These are phyloP conservation scores for Penicillium mononematosum DNA, from an alignment of 495 filamentous ascomycete genomes.

Conservation along the genomic window DNA sequence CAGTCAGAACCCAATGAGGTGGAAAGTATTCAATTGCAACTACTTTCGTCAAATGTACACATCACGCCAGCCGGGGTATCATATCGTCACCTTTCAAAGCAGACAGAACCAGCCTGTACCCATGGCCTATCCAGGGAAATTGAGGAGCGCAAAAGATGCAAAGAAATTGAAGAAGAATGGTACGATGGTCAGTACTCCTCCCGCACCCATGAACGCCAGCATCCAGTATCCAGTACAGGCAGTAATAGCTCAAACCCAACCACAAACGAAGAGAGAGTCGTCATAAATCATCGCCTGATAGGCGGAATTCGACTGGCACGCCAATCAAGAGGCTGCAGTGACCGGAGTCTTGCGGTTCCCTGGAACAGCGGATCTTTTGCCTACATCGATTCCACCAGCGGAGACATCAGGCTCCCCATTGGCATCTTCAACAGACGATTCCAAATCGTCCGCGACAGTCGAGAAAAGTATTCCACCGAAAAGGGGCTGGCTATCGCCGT, in stretches of 20 bases:
- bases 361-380: conserved; percentile 27
- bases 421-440: conserved; percentile 20
- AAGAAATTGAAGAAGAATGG: conserved; percentile 11
- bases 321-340: conserved; percentile 14
- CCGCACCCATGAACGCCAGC: conserved; percentile 21
- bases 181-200: conserved; percentile 6
- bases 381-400: conserved; percentile 8
- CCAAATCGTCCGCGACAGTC: conserved; percentile 29
- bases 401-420: conserved; percentile 24
- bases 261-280: conserved; percentile 11
- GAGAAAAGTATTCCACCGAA: conserved; percentile 37
- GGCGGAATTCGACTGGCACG: not conserved
- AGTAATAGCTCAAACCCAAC: conserved; percentile 5
- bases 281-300: conserved; percentile 21
- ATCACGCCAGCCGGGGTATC: conserved; percentile 29
- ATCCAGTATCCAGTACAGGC: conserved; percentile 9
- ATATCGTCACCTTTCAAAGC: conserved; percentile 27
- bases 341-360: conserved; percentile 28
- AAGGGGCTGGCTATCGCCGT: conserved; percentile 32
- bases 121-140: conserved; percentile 10
- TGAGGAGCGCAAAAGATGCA: conserved; percentile 5
- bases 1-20: not conserved
- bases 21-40: conserved; percentile 7
- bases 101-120: conserved; percentile 24
- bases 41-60: conserved; percentile 12